Evolutionary conservation across 805 yeast species (phyloP).

Genomic region (Ogataea dorogensis): DNA sequence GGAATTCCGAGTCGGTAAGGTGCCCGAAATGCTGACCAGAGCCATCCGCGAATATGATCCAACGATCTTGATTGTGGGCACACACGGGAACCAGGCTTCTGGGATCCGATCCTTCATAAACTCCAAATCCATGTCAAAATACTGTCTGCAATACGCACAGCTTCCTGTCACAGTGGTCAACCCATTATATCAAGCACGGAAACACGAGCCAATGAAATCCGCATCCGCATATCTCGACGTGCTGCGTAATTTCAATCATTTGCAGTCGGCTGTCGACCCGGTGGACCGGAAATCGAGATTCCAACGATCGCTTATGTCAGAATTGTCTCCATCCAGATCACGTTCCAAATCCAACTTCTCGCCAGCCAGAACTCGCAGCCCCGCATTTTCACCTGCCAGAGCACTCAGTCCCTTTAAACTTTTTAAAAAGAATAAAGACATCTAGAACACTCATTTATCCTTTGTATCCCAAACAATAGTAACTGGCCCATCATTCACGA

Average conservation of each 20-base stretch:
- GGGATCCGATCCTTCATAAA: slow-evolving; percentile 38
- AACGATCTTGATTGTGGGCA: slow-evolving; percentile 44
- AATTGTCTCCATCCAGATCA: slow-evolving; percentile 23
- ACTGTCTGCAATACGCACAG: slow-evolving; percentile 44
- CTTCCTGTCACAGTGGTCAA: slow-evolving; percentile 47
- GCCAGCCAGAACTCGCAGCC: slow-evolving; percentile 32
- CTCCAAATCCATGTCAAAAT: slow-evolving; percentile 47
- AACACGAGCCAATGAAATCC: not conserved
- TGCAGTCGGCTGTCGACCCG: slow-evolving; percentile 5
- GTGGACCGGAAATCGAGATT: slow-evolving; percentile 25
- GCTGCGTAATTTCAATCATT: slow-evolving; percentile 5
- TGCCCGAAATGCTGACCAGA: slow-evolving; percentile 38
- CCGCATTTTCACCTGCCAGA: slow-evolving; percentile 33
- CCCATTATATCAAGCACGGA: slow-evolving; percentile 28
- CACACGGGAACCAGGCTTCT: slow-evolving; percentile 36
- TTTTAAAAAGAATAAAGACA: slow-evolving; percentile 20
- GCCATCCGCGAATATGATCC: slow-evolving; percentile 47
- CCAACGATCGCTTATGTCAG: slow-evolving; percentile 19
- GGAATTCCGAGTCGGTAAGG: slow-evolving; percentile 45
- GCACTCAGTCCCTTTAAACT: slow-evolving; percentile 33
- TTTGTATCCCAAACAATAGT: slow-evolving; percentile 80
- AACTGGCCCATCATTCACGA: slow-evolving; percentile 92
- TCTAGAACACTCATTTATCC: slow-evolving; percentile 31
- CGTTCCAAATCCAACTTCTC: slow-evolving; percentile 28
- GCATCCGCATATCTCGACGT: not conserved